Conservation (phyloP, 345 rosid genomes). For the Hibiscus syriacus region DNA sequence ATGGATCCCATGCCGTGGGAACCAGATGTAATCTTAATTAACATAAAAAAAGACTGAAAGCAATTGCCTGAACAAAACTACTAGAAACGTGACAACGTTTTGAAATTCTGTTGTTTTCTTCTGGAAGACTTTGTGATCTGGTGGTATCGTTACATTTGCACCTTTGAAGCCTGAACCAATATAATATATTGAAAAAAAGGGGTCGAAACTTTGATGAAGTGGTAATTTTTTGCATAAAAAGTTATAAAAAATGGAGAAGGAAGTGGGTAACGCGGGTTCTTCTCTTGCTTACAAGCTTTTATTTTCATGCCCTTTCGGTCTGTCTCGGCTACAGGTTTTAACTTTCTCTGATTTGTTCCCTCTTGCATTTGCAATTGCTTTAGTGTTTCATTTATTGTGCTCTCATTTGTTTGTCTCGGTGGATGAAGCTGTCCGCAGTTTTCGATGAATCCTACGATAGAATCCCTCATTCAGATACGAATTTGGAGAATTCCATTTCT, state of each 20-base stretch:
- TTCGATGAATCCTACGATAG: constrained; percentile 58
- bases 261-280: constrained; percentile 11
- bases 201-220: not conserved
- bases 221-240: not conserved
- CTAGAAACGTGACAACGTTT: too few species aligned
- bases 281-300: constrained; percentile 47
- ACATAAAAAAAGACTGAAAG: too few species aligned
- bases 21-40: too few species aligned
- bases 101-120: too few species aligned
- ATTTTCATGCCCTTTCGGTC: constrained; percentile 58
- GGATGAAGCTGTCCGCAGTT: constrained; percentile 45
- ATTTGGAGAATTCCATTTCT: constrained; percentile 57
- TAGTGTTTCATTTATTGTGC: too few species aligned
- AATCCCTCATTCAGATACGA: constrained; percentile 48
- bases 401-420: not conserved
- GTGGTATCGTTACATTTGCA: too few species aligned
- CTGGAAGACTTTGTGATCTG: too few species aligned
- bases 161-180: too few species aligned
- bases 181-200: too few species aligned
- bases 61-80: too few species aligned
- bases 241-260: constrained; percentile 20
- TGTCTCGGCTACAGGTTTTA: constrained; percentile 57
- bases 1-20: too few species aligned
- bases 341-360: not conserved
- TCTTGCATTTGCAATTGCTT: too few species aligned